Evolutionary conservation across 306 rosid genomes (phyloP), one percentile per base, ranked within the genome.

Genomic region (Cucumis sativus): DNA sequence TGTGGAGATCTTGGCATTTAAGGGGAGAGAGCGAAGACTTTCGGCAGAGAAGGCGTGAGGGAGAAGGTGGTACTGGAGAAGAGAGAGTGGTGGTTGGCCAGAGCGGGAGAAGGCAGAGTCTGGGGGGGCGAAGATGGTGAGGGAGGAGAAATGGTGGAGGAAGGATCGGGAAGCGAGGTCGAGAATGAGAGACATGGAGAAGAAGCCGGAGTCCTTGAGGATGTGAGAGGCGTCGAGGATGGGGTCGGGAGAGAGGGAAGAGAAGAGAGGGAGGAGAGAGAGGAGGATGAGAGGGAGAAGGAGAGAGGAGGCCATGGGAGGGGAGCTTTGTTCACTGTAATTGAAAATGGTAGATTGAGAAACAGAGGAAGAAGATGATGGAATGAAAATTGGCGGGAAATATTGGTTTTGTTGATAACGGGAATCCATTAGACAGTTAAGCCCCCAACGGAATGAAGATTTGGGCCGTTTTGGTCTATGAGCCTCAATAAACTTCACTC

Each of bases 11-110:
- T 73, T 82, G 80, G 91, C 90, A 18, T 93, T 91, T 63, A 20
- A 72, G 14, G 96, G 93, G 16, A 88, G 89, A 45, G 89, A 83
- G 25, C 61, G 63, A 80, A 91, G 88, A 78, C 85, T 74, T 16
- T 79, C 81, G 72, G 77, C 72, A 16, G 86, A 74, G 83, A 87
- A 88, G 40, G 88, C 78, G 47, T 64, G 77, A 1, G 93, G 90
- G 33, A 86, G 87, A 78, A 91, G 82, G 64, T 91, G 93, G 84
- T 71, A 87, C 17, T 81, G 88, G 60, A 91, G 88, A 74, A 91
- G 86, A 64, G 82, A 71, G 54, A 87, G 80, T 0, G 88, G 79
- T 2, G 83, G 83, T n/a, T 84, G 86, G 1, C 80, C 75, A 15
- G 77, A 75, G 20, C n/a, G 45, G 5, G 17, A 0, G 82, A 91